A percentile compares a stretch with the other conserved stretches of the same genome.
phyloP scores from a whole-genome alignment of 495 filamentous ascomycete species.

The Ramalina peruviana region DNA sequence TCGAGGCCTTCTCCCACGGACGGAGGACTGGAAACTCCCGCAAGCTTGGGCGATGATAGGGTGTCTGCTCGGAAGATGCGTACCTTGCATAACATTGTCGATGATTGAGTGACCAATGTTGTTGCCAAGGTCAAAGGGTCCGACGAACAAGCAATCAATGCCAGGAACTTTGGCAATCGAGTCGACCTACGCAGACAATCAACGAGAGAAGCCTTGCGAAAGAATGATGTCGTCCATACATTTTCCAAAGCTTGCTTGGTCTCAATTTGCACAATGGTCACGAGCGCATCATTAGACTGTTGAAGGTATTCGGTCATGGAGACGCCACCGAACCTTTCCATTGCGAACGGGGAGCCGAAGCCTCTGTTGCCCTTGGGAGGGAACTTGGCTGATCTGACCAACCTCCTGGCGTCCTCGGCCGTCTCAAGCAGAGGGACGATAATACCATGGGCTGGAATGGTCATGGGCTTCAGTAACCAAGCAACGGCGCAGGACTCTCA shows the following conservation, averaged over 20 bases:
- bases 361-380: slow-evolving; percentile 45
- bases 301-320: slow-evolving; percentile 52
- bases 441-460: slow-evolving; percentile 23
- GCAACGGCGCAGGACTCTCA: slow-evolving; percentile 17
- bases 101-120: slow-evolving; percentile 61
- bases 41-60: too few species aligned
- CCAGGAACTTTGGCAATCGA: slow-evolving; percentile 58
- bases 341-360: slow-evolving; percentile 49
- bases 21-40: too few species aligned
- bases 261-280: slow-evolving; percentile 74
- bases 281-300: slow-evolving; percentile 55
- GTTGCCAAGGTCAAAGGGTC: slow-evolving; percentile 63
- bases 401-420: slow-evolving; percentile 43
- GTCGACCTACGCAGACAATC: slow-evolving; percentile 29
- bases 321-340: slow-evolving; percentile 43
- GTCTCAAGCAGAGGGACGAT: slow-evolving; percentile 53
- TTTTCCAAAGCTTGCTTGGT: slow-evolving; percentile 57
- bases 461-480: not conserved
- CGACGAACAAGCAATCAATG: slow-evolving; percentile 64
- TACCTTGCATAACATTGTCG: slow-evolving; percentile 38
- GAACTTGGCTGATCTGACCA: slow-evolving; percentile 50
- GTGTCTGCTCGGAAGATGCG: too few species aligned
- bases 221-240: slow-evolving; percentile 12
- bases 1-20: too few species aligned
- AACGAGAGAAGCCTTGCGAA: not conserved